Evolutionary conservation across 306 rosid genomes (phyloP).

Genomic region (Cucumis melo): DNA sequence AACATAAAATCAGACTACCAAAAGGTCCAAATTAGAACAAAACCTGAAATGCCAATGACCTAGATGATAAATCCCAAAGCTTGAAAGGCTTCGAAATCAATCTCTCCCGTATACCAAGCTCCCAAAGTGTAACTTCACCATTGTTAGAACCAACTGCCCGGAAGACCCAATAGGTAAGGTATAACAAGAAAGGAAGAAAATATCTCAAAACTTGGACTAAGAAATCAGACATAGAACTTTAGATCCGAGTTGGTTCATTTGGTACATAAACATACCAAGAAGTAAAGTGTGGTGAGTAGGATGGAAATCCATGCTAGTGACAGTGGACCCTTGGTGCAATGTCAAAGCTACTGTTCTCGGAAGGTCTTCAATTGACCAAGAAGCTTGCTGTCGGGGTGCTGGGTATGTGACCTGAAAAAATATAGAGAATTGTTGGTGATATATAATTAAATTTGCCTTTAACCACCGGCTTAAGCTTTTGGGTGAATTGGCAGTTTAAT

Average conservation of each 20-base stretch:
- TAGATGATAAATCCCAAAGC: conserved; percentile 43
- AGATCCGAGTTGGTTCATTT: neutral
- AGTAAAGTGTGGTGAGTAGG: conserved; percentile 63
- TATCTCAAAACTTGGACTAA: neutral
- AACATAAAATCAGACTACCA: conserved; percentile 7
- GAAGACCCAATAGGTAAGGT: conserved; percentile 5
- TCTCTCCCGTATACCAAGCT: conserved; percentile 49
- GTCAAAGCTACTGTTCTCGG: conserved; percentile 65
- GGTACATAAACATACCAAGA: conserved; percentile 39
- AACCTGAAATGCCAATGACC: conserved; percentile 69
- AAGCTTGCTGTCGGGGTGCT: conserved; percentile 39
- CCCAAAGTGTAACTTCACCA: conserved; percentile 83
- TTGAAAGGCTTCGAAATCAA: conserved; percentile 67
- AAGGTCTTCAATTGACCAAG: conserved; percentile 65
- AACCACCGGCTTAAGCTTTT: too few relatives aligned
- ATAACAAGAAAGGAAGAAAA: neutral
- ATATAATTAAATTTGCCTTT: too few relatives aligned
- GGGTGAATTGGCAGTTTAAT: too few relatives aligned
- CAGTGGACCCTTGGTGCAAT: conserved; percentile 64
- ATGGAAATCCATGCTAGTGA: conserved; percentile 95
- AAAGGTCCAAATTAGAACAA: neutral
- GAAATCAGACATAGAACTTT: neutral
- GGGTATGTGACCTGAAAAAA: conserved; percentile 56
- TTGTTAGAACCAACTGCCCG: conserved; percentile 63
- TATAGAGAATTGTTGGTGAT: neutral